phyloP scores from a whole-genome alignment of 164 flowering plant genomes.

The Magnolia kwangsiensis region DNA sequence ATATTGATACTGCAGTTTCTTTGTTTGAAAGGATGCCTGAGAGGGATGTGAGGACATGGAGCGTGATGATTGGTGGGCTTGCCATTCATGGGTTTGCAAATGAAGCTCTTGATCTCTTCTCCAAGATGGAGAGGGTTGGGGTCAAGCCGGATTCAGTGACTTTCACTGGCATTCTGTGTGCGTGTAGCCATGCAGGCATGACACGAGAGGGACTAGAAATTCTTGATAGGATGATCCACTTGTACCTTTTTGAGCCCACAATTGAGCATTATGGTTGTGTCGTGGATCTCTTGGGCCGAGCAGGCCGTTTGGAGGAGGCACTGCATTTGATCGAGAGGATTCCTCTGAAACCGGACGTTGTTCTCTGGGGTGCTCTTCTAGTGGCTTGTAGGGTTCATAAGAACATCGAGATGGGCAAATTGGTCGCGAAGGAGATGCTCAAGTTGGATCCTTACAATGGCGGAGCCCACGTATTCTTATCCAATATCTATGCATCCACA shows the following conservation, averaged over 20 bases:
- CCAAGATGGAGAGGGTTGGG: conserved; percentile 17
- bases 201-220: conserved; percentile 18
- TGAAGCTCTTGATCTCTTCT: conserved; percentile 21
- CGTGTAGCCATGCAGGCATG: conserved; percentile 29
- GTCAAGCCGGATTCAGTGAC: conserved; percentile 25
- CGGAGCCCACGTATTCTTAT: conserved; percentile 29
- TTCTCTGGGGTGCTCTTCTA: conserved; percentile 26
- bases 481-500: conserved; percentile 26
- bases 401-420: conserved; percentile 24
- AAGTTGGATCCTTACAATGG: conserved; percentile 25
- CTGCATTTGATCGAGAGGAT: conserved; percentile 13
- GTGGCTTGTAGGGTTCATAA: conserved; percentile 25
- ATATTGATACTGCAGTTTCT: conserved; percentile 17
- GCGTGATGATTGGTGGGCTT: conserved; percentile 30
- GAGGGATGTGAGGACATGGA: conserved; percentile 29
- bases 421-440: conserved; percentile 28
- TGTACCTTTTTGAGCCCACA: conserved; percentile 11
- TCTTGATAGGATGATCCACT: conserved; percentile 12
- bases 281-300: conserved; percentile 18
- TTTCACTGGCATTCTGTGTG: conserved; percentile 21
- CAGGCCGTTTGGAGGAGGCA: conserved; percentile 16
- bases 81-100: conserved; percentile 24
- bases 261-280: conserved; percentile 24
- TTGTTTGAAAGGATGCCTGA: conserved; percentile 13
- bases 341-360: conserved; percentile 20